A percentile compares a stretch with the other conserved stretches of the same genome.
Evolutionary conservation across 352 stramenopile species (phyloP).

Genomic region (Globisporangium spinosum): DNA sequence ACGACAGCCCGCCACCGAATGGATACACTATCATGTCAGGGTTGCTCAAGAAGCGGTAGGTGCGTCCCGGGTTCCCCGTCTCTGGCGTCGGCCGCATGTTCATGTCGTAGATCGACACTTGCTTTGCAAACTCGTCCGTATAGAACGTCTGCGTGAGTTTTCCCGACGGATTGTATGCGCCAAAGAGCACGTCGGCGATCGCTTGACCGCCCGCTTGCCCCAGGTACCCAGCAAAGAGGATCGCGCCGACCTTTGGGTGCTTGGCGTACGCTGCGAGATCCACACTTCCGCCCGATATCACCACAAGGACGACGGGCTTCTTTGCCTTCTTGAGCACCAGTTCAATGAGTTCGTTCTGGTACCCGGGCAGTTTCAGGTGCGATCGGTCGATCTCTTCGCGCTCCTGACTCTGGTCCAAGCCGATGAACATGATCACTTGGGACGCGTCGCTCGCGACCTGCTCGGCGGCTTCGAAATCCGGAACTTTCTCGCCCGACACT

Average conservation of each 20-base stretch:
- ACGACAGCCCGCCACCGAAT: slow-evolving; percentile 82
- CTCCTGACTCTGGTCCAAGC: slow-evolving; percentile 60
- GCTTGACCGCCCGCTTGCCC: slow-evolving; percentile 66
- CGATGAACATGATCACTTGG: slow-evolving; percentile 61
- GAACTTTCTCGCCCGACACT: slow-evolving; percentile 43
- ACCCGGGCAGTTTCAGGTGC: slow-evolving; percentile 53
- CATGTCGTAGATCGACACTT: slow-evolving; percentile 73
- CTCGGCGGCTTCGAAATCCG: slow-evolving; percentile 51
- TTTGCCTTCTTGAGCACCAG: slow-evolving; percentile 38
- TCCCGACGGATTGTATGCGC: slow-evolving; percentile 59
- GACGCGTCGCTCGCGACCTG: slow-evolving; percentile 28
- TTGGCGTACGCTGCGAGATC: slow-evolving; percentile 58
- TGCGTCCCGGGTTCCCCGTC: slow-evolving; percentile 65
- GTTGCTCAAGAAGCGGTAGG: slow-evolving; percentile 78
- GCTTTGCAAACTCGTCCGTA: slow-evolving; percentile 38
- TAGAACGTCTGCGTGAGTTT: slow-evolving; percentile 76
- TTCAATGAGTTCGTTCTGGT: slow-evolving; percentile 61
- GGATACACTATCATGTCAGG: slow-evolving; percentile 49
- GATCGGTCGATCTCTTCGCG: slow-evolving; percentile 65
- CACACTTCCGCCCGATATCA: slow-evolving; percentile 79
- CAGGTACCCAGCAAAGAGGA: slow-evolving; percentile 67
- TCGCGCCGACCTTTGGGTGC: slow-evolving; percentile 55
- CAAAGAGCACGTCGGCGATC: slow-evolving; percentile 77
- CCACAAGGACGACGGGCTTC: slow-evolving; percentile 67
- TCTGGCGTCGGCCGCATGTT: slow-evolving; percentile 72